Evolutionary conservation across 2,329 filamentous ascomycete genomes (phyloP), one percentile per base, ranked within the genome.

Genomic region (Clarireedia homoeocarpa): DNA sequence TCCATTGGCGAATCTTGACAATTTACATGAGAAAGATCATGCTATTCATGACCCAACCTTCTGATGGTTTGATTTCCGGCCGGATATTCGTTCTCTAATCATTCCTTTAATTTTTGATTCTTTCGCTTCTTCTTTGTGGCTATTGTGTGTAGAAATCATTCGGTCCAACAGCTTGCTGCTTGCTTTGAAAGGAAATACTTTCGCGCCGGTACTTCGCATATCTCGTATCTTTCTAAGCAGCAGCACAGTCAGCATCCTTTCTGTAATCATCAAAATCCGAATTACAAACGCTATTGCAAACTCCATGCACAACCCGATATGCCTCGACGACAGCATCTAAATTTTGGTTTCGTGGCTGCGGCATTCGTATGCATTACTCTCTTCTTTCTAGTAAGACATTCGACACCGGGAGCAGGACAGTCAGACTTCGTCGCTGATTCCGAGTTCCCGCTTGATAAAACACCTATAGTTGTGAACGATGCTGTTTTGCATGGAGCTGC

Each of bases 401-500:
- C 39, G 14, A 40, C 39, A 40, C 39, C 39, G 12, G 62, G 59
- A 14, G 53, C 57, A n/a, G 49, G 56, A 47, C 51, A 61, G 57
- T 54, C 62, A 7, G 60, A 64, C 27, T 62, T 60, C 40, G 7
- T 56, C 5, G 53, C 55, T 17, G 44, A 36, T 20, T 23, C n/a
- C 24, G 53, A 55, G 34, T 38, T 38, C 9, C 53, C 53, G 17
- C n/a, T 55, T 7, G 58, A 61, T 34, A 52, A 61, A 48, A 60
- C 62, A 7, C 59, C 53, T 24, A 45, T 58, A 36, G 56, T 55
- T 7, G 62, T 81, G 27, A 72, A 80, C 1, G 70, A 73, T 26
- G 71, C 71, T 45, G 71, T 86, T 17, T 74, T 90, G 23, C 76
- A 78, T 17, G 88, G 87, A 55, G 82, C 82, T 55, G 85, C 84